phyloP scores from a whole-genome alignment of 164 flowering plant species.

The Sextonia rubra region DNA sequence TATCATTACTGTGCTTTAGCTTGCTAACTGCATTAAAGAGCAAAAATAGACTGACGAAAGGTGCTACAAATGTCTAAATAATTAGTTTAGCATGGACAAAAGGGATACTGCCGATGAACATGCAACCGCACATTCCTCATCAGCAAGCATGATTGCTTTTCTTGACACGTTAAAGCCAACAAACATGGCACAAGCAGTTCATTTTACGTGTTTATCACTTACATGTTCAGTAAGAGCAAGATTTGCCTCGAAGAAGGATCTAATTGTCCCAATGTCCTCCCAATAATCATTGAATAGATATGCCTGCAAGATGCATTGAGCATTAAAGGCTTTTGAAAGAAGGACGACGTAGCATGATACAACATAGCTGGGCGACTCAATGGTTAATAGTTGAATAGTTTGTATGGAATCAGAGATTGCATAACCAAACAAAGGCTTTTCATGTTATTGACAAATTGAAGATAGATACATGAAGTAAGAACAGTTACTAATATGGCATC shows the following conservation, averaged over 20 bases:
- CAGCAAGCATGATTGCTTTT: neutral
- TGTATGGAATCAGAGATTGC: neutral
- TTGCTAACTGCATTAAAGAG: neutral
- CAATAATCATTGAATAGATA: constrained; percentile 92
- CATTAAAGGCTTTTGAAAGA: too few relatives aligned
- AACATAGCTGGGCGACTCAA: neutral
- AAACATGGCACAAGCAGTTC: neutral
- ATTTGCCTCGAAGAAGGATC: constrained; percentile 94
- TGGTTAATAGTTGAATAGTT: neutral
- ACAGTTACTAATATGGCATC: neutral
- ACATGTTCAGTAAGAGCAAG: constrained; percentile 93
- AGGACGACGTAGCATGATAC: neutral
- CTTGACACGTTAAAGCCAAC: neutral
- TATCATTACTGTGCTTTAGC: too few relatives aligned
- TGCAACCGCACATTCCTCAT: neutral
- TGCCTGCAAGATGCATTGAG: constrained; percentile 54
- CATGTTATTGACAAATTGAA: neutral
- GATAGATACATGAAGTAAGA: neutral
- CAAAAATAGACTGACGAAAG: neutral
- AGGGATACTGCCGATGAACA: neutral
- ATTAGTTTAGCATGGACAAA: neutral
- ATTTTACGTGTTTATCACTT: constrained; percentile 20
- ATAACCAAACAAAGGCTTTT: neutral
- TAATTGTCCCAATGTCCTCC: constrained; percentile 99
- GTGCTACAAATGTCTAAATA: neutral